Evolutionary conservation across 352 stramenopile species (phyloP), one percentile per base, ranked within the genome.

Genomic region (Pythium sp.): DNA sequence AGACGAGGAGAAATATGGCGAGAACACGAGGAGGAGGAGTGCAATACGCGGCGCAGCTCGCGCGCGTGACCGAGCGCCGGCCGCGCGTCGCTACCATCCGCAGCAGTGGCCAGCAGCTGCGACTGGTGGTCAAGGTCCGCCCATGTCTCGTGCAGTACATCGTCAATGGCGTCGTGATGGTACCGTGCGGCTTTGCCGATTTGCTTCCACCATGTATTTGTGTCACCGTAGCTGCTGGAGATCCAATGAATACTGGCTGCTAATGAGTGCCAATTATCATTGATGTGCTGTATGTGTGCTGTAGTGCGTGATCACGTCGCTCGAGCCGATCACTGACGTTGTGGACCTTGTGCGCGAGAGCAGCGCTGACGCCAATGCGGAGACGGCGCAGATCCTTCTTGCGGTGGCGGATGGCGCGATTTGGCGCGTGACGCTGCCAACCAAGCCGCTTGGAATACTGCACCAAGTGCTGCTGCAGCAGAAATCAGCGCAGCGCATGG

Each of bases 101-200:
- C 15, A 61, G 38, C 11, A n/a, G 14, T 0, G 0, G 4, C 1
- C 56, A n/a, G 6, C 7, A 67, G 15, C 4, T 76, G 12, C 72
- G 46, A 20, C 64, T 78, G 3, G 65, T 77, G 2, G 79, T 78
- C 36, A 87, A 89, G 70, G 70, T 89, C 28, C 78, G 80, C 5
- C 62, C 82, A 3, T 67, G 12, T 0, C 58, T 89, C 51, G 63
- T 86, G 58, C 84, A 92, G 55, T 82, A 76, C 54, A 64, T 92
- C 20, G 74, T 75, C 14, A 72, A 80, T 41, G 74, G 75, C 9
- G 58, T 70, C 14, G 57, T 90, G 28, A 75, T 74, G 76, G 82
- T 91, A 43, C 34, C 62, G 18, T 26, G 46, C 26, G 20, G 41
- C 20, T 20, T 20, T 66, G n/a, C 8, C 15, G 30, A 30, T 60